Conservation (phyloP, 768 basidiomycete species). For the Tricholoma sp. region DNA sequence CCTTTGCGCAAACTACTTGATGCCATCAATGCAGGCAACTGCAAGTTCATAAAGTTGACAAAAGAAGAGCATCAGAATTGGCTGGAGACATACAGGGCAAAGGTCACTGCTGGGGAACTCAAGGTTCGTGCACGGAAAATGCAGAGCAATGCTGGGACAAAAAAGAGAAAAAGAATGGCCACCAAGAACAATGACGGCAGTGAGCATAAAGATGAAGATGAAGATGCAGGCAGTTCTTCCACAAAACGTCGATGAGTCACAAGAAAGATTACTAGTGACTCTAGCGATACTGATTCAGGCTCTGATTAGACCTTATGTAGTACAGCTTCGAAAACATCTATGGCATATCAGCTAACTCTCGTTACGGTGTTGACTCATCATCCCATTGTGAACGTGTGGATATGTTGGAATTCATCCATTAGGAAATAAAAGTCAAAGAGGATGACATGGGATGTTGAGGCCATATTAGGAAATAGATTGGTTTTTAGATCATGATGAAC, state of each 20-base stretch:
- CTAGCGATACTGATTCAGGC: background rate
- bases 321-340: too few species aligned
- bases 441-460: too few species aligned
- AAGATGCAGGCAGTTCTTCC: background rate
- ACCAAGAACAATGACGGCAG: background rate
- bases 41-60: background rate
- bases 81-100: background rate
- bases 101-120: background rate
- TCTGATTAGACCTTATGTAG: background rate
- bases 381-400: too few species aligned
- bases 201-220: too few species aligned
- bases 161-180: background rate
- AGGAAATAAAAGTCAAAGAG: too few species aligned
- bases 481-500: too few species aligned
- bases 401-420: too few species aligned
- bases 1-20: background rate
- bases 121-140: background rate
- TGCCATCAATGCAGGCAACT: too few species aligned
- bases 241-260: background rate
- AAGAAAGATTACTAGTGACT: background rate
- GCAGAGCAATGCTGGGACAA: background rate
- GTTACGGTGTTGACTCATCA: too few species aligned
- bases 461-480: too few species aligned
- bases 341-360: background rate
- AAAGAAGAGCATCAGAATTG: background rate